These are phyloP conservation scores for Dalbergia cultrata DNA, from an alignment of 306 rosid genomes.

Conservation along the genomic window DNA sequence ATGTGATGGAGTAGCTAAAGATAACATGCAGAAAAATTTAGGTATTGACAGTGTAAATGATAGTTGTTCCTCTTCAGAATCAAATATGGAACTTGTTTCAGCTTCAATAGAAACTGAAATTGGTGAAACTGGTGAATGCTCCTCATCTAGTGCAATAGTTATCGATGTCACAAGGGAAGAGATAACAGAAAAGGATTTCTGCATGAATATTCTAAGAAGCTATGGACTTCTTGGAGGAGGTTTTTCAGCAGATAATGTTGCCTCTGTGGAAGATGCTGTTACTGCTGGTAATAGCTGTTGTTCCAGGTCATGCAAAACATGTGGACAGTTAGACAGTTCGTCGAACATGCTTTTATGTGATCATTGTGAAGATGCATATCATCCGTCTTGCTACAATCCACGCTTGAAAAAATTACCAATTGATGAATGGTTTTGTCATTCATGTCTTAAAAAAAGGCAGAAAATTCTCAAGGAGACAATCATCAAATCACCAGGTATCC, in stretches of 20 bases:
- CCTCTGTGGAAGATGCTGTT: conserved; percentile 49
- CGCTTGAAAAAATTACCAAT: conserved; percentile 63
- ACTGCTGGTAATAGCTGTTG: conserved; percentile 50
- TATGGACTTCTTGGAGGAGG: conserved; percentile 67
- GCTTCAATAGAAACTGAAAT: conserved; percentile 62
- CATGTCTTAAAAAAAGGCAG: conserved; percentile 72
- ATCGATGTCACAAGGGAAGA: conserved; percentile 59
- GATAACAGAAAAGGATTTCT: conserved; percentile 76
- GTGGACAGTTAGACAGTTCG: conserved; percentile 64
- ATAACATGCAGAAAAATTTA: conserved; percentile 51
- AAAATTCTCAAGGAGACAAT: conserved; percentile 62
- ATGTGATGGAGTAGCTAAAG: conserved; percentile 54
- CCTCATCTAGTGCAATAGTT: conserved; percentile 75
- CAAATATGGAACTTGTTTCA: conserved; percentile 69
- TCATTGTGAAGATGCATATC: conserved; percentile 89
- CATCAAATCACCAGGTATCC: conserved; percentile 53
- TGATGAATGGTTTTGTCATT: conserved; percentile 94
- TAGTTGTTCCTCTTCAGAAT: conserved; percentile 94
- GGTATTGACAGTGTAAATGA: conserved; percentile 77
- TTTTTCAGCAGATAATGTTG: conserved; percentile 42
- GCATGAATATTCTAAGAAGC: conserved; percentile 75
- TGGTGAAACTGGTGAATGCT: conserved; percentile 84
- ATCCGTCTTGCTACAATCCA: conserved; percentile 72
- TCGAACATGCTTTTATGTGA: conserved; percentile 84
- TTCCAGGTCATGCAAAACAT: conserved; percentile 74